Conservation (phyloP, 2,329 filamentous ascomycete species). For the Phyllosticta capitalensis region DNA sequence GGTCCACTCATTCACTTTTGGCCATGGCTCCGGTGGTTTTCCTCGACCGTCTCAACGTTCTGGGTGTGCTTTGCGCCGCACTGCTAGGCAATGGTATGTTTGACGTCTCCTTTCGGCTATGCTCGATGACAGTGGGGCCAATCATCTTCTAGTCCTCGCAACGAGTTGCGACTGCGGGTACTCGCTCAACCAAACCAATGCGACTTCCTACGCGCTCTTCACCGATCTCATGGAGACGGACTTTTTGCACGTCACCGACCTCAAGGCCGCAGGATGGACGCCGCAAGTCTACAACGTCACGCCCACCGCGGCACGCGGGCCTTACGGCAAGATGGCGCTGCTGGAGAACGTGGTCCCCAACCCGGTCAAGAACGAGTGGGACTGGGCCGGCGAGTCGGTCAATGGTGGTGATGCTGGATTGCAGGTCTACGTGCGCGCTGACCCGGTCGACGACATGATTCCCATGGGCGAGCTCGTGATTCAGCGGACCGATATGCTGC, state of each 20-base stretch:
- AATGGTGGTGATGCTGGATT: slow-evolving; percentile 33
- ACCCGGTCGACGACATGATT: slow-evolving; percentile 41
- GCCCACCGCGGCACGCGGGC: slow-evolving; percentile 47
- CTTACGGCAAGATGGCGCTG: slow-evolving; percentile 55
- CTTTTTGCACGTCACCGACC: slow-evolving; percentile 48
- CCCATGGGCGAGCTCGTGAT: slow-evolving; percentile 56
- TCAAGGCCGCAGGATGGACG: slow-evolving; percentile 49
- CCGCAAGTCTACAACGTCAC: slow-evolving; percentile 59
- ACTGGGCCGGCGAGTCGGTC: slow-evolving; percentile 37
- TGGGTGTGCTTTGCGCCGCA: background rate
- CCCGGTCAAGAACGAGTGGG: slow-evolving; percentile 33
- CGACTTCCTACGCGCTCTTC: slow-evolving; percentile 42
- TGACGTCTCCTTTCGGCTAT: background rate
- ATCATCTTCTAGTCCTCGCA: slow-evolving; percentile 6
- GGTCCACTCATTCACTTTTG: background rate
- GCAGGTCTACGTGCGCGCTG: slow-evolving; percentile 29
- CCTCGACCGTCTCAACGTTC: background rate
- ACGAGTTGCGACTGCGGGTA: slow-evolving; percentile 67
- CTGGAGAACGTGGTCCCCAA: slow-evolving; percentile 49
- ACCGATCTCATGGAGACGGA: slow-evolving; percentile 64
- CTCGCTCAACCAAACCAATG: slow-evolving; percentile 41
- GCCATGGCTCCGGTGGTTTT: background rate
- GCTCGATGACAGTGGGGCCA: background rate
- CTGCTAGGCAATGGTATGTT: background rate
- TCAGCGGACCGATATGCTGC: slow-evolving; percentile 51